Conservation (phyloP, 2,329 filamentous ascomycete genomes). For the Delphinella strobiligena region DNA sequence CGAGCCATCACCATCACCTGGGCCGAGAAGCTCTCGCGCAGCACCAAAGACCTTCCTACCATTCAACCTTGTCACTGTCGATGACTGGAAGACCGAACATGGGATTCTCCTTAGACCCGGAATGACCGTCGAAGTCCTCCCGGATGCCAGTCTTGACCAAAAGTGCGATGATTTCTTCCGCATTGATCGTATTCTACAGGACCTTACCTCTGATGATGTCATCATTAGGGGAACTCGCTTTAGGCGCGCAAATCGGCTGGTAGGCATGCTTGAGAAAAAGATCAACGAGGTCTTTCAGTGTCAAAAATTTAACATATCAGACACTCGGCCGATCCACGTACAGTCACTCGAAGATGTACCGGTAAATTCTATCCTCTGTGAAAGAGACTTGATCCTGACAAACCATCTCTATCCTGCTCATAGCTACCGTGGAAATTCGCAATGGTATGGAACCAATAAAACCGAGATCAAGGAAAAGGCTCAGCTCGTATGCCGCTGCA, state of each 20-base stretch:
- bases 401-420: conserved; percentile 38
- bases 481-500: conserved; percentile 43
- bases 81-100: not conserved
- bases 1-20: too few relatives aligned
- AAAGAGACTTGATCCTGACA: conserved; percentile 31
- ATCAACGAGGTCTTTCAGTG: conserved; percentile 35
- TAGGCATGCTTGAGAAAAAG: conserved; percentile 24
- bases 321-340: conserved; percentile 10
- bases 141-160: conserved; percentile 13
- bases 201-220: conserved; percentile 11
- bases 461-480: conserved; percentile 20
- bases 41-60: not conserved
- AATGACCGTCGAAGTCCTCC: conserved; percentile 22
- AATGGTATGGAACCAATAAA: not conserved
- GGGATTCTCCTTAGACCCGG: conserved; percentile 1
- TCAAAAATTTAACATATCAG: conserved; percentile 19
- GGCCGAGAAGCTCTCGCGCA: too few relatives aligned
- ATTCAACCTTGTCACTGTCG: not conserved
- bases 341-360: conserved; percentile 12
- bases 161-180: conserved; percentile 25
- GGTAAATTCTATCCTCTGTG: not conserved
- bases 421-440: conserved; percentile 9
- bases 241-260: conserved; percentile 19
- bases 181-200: conserved; percentile 25
- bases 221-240: conserved; percentile 28